Conservation (phyloP, 2,329 filamentous ascomycete species). For the Dactylellina haptotyla region DNA sequence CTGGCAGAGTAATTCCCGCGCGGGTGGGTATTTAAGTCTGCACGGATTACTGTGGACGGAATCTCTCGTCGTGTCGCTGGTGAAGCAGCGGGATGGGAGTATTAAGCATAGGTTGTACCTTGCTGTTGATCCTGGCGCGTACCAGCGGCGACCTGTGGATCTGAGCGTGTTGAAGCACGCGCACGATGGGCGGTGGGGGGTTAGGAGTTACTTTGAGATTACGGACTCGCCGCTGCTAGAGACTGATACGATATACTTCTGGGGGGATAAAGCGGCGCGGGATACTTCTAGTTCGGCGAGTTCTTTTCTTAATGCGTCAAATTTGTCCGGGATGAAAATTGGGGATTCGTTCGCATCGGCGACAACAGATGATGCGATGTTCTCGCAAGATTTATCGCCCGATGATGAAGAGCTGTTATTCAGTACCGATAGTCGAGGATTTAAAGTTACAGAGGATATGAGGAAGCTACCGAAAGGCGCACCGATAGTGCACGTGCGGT, state of each 20-base stretch:
- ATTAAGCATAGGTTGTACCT: conserved; percentile 3
- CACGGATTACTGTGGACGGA: conserved; percentile 28
- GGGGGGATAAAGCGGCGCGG: not conserved
- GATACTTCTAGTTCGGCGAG: not conserved
- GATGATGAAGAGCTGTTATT: too few relatives aligned
- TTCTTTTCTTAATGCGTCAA: not conserved
- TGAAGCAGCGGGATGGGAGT: not conserved
- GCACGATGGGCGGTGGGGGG: conserved; percentile 24
- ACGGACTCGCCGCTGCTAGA: conserved; percentile 19
- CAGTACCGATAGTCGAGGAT: too few relatives aligned
- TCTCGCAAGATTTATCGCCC: too few relatives aligned
- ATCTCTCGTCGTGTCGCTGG: conserved; percentile 9
- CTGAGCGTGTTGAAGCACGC: conserved; percentile 21
- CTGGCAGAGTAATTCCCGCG: conserved; percentile 1
- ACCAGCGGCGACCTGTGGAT: not conserved
- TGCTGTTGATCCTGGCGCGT: not conserved
- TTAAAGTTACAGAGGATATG: not conserved
- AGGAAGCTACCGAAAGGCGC: conserved; percentile 4
- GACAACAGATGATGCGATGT: too few relatives aligned
- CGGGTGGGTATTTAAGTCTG: conserved; percentile 24
- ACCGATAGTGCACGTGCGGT: not conserved
- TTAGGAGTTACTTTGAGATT: conserved; percentile 25
- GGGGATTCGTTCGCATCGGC: too few relatives aligned
- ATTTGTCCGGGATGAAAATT: not conserved
- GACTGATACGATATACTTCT: conserved; percentile 28